These are phyloP conservation scores for Myxozyma kluyveri DNA, from an alignment of 805 yeast species.

Conservation along the genomic window DNA sequence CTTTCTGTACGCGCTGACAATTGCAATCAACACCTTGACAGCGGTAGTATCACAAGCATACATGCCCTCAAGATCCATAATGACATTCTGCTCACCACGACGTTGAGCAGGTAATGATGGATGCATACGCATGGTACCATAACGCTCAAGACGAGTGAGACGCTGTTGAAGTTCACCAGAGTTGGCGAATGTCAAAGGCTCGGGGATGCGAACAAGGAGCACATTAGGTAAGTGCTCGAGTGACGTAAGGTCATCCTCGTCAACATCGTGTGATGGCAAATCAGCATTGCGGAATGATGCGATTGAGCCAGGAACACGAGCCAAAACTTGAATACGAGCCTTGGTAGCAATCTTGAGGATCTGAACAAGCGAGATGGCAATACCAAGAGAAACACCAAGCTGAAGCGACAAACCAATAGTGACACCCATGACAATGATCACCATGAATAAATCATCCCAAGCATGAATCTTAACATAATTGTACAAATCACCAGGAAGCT, in stretches of 20 bases:
- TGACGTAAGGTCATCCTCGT: constrained; percentile 43
- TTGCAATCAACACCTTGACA: constrained; percentile 63
- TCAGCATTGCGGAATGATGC: constrained; percentile 72
- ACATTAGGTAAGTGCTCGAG: constrained; percentile 63
- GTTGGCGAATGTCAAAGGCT: constrained; percentile 85
- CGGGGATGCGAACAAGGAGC: constrained; percentile 76
- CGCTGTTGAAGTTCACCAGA: constrained; percentile 70
- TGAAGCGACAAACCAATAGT: constrained; percentile 78
- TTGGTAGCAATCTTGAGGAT: constrained; percentile 76
- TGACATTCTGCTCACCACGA: constrained; percentile 51
- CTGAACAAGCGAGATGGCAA: constrained; percentile 71
- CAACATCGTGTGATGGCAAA: constrained; percentile 20
- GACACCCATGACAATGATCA: constrained; percentile 58
- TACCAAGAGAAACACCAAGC: constrained; percentile 86
- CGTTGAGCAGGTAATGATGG: constrained; percentile 65
- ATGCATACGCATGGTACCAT: constrained; percentile 71
- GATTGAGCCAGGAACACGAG: constrained; percentile 53
- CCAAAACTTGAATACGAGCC: constrained; percentile 81
- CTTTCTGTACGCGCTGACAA: constrained; percentile 53
- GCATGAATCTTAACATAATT: constrained; percentile 76
- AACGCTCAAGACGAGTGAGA: constrained; percentile 65
- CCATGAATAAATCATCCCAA: constrained; percentile 69
- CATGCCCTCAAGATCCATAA: constrained; percentile 82
- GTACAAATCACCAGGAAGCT: constrained; percentile 71
- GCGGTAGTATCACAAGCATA: constrained; percentile 76